Evolutionary conservation across 2,329 filamentous ascomycete genomes (phyloP), one percentile per base, ranked within the genome.

Genomic region (Colletotrichum camelliae): DNA sequence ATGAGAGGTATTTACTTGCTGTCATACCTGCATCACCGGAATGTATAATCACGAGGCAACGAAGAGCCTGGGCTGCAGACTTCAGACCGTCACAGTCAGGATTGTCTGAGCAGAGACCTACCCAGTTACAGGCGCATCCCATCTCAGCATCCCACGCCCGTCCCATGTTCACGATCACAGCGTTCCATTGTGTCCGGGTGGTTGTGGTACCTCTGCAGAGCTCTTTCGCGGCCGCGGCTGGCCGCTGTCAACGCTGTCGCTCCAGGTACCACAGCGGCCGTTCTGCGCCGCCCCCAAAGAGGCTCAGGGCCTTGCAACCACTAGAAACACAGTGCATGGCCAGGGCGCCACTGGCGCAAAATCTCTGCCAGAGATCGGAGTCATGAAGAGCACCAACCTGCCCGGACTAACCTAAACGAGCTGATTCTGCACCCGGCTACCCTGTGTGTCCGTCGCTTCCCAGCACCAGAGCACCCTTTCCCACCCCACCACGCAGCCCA

Each of bases 341-440:
- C 31, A 57, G 31, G 58, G 35, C 64, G 58, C 29, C 65, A 62
- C 64, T 61, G 61, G 72, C 62, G 73, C 73, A 73, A 73, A 65
- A 73, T 75, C 58, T 73, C 43, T 65, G 64, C 62, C 24, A 58
- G 39, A 64, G 68, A 58, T 73, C 57, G 48, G 70, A 74, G 74
- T 76, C 70, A 69, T 74, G 58, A 61, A 64, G 33, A 43, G 58
- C 70, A 75, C 62, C 57, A 64, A 48, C 12, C 21, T 61, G 9
- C 43, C 37, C 57, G 33, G 57, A 35, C 64, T 74, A 76, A 65
- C 74, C 74, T 24, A 35, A 76, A 74, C 37, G 24, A 65, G 70
- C 33, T 5, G 10, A 7, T 31, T 66, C 57, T 55, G 58, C 64
- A 62, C 58, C 70, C 15, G 18, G 27, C 18, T 43, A 37, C 74